A percentile compares a stretch with the other conserved stretches of the same genome.
Evolutionary conservation across 2,329 filamentous ascomycete genomes (phyloP).

Genomic region (Exophiala mesophila): DNA sequence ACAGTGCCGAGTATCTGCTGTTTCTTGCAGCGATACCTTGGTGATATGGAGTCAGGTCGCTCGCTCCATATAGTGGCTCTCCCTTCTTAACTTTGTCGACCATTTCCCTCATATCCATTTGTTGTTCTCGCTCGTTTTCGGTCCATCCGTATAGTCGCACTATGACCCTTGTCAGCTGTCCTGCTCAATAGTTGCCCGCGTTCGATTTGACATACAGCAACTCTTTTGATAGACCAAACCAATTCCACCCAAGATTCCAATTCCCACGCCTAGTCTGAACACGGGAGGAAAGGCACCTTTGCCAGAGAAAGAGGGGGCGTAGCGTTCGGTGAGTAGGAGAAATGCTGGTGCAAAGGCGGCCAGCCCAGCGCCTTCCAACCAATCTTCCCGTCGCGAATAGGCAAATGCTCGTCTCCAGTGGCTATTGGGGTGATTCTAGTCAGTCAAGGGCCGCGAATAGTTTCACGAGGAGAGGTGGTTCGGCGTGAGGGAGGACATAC

Average conservation of each 20-base stretch:
- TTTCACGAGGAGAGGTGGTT: too few species aligned
- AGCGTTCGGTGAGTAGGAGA: conserved; percentile 74
- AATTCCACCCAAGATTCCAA: conserved; percentile 74
- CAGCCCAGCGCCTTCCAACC: conserved; percentile 62
- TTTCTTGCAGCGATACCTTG: conserved; percentile 91
- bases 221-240: conserved; percentile 81
- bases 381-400: conserved; percentile 85
- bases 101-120: conserved; percentile 99
- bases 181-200: too few species aligned
- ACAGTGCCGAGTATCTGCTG: conserved; percentile 82
- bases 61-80: conserved; percentile 81
- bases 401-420: conserved; percentile 85
- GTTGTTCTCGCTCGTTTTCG: conserved; percentile 85
- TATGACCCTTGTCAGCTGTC: conserved; percentile 38
- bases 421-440: too few species aligned
- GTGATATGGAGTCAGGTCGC: conserved; percentile 74
- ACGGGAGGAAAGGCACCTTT: conserved; percentile 75
- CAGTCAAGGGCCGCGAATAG: too few species aligned
- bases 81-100: conserved; percentile 91
- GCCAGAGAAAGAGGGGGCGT: conserved; percentile 79
- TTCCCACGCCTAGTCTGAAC: conserved; percentile 70
- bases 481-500: conserved; percentile 54
- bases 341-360: conserved; percentile 68
- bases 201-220: conserved; percentile 57
- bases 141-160: conserved; percentile 93